A percentile compares a stretch with the other conserved stretches of the same genome.
Evolutionary conservation across 2,329 filamentous ascomycete genomes (phyloP).

Genomic region (Zymoseptoria brevis): DNA sequence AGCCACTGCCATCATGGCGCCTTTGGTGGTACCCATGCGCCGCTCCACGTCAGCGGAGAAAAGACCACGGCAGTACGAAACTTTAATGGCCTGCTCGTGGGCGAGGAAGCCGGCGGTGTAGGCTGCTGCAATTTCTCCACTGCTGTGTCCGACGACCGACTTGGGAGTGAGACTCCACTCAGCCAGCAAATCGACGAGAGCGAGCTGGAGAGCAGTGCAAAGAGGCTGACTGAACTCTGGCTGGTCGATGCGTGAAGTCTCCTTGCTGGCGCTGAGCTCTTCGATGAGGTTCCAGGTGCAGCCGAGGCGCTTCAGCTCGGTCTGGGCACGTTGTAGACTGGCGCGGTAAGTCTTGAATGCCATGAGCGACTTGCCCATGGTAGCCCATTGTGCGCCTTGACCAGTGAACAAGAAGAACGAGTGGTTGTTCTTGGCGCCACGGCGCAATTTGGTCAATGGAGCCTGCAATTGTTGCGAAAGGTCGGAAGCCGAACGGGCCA

Average conservation of each 20-base stretch:
- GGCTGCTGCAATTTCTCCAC: slow-evolving; percentile 29
- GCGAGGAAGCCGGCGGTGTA: slow-evolving; percentile 22
- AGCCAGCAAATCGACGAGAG: slow-evolving; percentile 35
- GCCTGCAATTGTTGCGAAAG: not conserved
- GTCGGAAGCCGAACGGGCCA: not conserved
- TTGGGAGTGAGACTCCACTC: slow-evolving; percentile 14
- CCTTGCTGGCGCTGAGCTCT: slow-evolving; percentile 40
- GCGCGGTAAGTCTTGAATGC: slow-evolving; percentile 5
- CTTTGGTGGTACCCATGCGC: slow-evolving; percentile 8
- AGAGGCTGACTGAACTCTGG: slow-evolving; percentile 42
- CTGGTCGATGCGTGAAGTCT: slow-evolving; percentile 11
- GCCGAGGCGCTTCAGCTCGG: slow-evolving; percentile 2
- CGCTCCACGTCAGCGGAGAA: not conserved
- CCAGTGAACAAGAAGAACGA: slow-evolving; percentile 14
- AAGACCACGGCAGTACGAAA: slow-evolving; percentile 13
- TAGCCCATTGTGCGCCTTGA: slow-evolving; percentile 14
- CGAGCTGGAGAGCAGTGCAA: slow-evolving; percentile 49
- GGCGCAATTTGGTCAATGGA: not conserved
- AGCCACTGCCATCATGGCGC: slow-evolving; percentile 30
- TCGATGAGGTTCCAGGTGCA: slow-evolving; percentile 12
- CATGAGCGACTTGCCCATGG: slow-evolving; percentile 16
- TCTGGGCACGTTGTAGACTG: slow-evolving; percentile 3
- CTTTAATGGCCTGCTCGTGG: slow-evolving; percentile 9
- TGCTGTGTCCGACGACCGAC: slow-evolving; percentile 25
- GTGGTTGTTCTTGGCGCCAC: not conserved